phyloP scores from a whole-genome alignment of 1,284 basidiomycete species.

The Boletus nobilissimus region DNA sequence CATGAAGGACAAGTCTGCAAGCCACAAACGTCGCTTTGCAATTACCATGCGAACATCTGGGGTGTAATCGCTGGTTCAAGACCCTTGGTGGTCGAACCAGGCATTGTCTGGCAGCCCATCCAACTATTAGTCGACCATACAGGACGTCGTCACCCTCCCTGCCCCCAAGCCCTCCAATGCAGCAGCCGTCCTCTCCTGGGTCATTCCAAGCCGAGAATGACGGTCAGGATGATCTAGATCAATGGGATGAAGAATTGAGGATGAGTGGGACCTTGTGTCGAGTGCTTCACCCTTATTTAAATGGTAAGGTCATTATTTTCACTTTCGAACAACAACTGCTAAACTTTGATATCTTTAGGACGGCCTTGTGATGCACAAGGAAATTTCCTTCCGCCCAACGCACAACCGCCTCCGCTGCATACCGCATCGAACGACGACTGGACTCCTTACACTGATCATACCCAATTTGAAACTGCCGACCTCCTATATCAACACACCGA shows the following conservation, averaged over 20 bases:
- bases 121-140: background rate
- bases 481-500: background rate
- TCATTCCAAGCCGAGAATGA: background rate
- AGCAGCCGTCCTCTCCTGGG: background rate
- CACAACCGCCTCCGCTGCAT: background rate
- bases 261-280: background rate
- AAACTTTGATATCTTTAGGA: background rate
- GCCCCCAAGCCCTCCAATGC: background rate
- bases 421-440: background rate
- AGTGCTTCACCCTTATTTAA: conserved; percentile 9
- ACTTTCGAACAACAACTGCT: too few relatives aligned
- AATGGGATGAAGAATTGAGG: background rate
- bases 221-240: background rate
- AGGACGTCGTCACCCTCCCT: background rate
- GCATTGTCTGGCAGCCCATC: background rate
- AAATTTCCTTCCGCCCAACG: background rate
- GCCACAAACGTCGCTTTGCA: background rate
- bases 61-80: conserved; percentile 6
- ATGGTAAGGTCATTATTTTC: background rate
- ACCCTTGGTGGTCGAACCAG: background rate
- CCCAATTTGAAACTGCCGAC: conserved; percentile 2
- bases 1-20: background rate
- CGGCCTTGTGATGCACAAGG: conserved; percentile 3
- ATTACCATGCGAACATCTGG: background rate
- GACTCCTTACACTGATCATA: background rate